Evolutionary conservation across 176 grass and related monocot species (phyloP).

Genomic region (Olyra latifolia): DNA sequence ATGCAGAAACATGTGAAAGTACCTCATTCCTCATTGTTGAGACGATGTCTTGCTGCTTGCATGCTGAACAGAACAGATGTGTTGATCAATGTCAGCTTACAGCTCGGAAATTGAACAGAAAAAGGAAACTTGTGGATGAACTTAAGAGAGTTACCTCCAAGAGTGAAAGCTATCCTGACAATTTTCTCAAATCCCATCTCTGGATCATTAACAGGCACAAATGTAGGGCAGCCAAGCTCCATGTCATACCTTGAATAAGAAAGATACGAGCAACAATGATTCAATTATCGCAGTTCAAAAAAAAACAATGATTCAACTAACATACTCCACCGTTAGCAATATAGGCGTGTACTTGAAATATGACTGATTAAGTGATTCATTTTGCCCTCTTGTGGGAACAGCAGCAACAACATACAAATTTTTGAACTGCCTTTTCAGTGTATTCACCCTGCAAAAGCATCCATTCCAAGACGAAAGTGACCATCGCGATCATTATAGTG

Average conservation of each 20-base stretch:
- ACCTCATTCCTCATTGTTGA: constrained; percentile 75
- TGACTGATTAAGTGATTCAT: constrained; percentile 63
- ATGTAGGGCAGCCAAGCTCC: constrained; percentile 66
- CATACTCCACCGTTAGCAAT: constrained; percentile 6
- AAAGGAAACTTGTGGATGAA: neutral
- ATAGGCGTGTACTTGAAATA: constrained; percentile 55
- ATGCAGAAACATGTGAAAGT: constrained; percentile 18
- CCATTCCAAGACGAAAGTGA: constrained; percentile 13
- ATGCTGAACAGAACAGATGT: constrained; percentile 49
- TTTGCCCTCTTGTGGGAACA: constrained; percentile 63
- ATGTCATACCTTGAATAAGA: constrained; percentile 55
- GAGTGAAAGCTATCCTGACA: constrained; percentile 75
- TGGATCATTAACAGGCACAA: constrained; percentile 64
- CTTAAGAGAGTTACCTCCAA: constrained; percentile 52
- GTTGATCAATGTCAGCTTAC: constrained; percentile 8
- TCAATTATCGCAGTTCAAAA: neutral
- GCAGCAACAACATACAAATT: constrained; percentile 61
- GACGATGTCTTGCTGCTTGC: constrained; percentile 65
- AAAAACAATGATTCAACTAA: neutral
- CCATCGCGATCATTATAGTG: neutral
- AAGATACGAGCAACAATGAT: neutral
- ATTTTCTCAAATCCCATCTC: constrained; percentile 89
- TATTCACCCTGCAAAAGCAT: constrained; percentile 56
- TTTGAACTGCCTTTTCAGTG: constrained; percentile 73
- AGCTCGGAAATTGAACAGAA: constrained; percentile 16